These are phyloP conservation scores for Fusarium xylarioides DNA, from an alignment of 2,329 filamentous ascomycete species.

Conservation along the genomic window DNA sequence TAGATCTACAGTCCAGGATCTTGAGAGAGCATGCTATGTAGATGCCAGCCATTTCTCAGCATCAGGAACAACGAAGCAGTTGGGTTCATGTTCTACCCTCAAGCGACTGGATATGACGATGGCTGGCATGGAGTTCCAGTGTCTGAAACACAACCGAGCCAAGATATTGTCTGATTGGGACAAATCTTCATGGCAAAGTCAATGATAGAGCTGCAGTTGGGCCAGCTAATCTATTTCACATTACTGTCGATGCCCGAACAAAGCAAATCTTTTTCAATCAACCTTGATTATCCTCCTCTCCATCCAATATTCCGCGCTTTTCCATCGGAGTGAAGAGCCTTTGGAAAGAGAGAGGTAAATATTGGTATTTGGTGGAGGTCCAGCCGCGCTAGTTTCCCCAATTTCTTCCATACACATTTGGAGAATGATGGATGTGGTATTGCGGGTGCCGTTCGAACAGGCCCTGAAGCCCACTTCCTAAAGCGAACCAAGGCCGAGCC, in stretches of 20 bases:
- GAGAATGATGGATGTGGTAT: constrained; percentile 39
- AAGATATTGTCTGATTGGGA: constrained; percentile 8
- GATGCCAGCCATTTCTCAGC: constrained; percentile 6
- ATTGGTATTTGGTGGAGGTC: constrained; percentile 14
- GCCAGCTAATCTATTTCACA: constrained; percentile 2
- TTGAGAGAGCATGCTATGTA: constrained; percentile 19
- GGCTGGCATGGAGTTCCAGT: not conserved
- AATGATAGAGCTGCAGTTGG: constrained; percentile 6
- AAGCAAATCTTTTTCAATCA: constrained; percentile 11
- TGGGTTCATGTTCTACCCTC: not conserved
- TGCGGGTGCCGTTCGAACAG: constrained; percentile 34
- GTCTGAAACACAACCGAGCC: constrained; percentile 11
- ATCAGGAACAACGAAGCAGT: constrained; percentile 3
- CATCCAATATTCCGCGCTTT: constrained; percentile 7
- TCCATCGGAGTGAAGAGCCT: not conserved
- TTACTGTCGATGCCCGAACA: constrained; percentile 36
- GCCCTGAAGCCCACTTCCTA: constrained; percentile 30
- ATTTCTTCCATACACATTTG: constrained; percentile 33
- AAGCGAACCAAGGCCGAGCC: constrained; percentile 34
- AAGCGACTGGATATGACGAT: constrained; percentile 4
- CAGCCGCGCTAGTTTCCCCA: constrained; percentile 17
- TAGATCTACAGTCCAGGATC: constrained; percentile 44
- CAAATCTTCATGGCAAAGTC: constrained; percentile 2
- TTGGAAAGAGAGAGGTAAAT: not conserved
- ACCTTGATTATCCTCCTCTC: not conserved